Evolutionary conservation across 1,284 basidiomycete species (phyloP).

Genomic region (Trichosporon ovoides): DNA sequence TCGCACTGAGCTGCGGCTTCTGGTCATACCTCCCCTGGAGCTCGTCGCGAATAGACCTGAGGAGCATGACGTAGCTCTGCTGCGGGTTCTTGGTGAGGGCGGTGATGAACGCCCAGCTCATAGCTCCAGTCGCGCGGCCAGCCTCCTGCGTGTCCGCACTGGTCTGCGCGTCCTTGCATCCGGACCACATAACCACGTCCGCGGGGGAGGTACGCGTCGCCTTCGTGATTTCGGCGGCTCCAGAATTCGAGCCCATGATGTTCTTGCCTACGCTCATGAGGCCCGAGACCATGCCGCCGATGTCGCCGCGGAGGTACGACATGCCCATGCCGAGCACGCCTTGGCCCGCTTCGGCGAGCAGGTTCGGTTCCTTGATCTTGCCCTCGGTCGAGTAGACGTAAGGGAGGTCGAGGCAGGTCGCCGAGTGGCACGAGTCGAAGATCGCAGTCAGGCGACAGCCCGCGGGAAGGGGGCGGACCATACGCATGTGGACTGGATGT

Average conservation of each 20-base stretch:
- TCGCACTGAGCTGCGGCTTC: conserved; percentile 63
- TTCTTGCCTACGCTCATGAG: conserved; percentile 16
- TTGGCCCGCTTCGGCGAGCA: conserved; percentile 68
- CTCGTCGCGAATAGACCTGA: conserved; percentile 60
- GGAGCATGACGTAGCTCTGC: conserved; percentile 74
- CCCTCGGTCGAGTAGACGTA: conserved; percentile 80
- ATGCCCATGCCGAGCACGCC: conserved; percentile 56
- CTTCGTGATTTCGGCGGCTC: conserved; percentile 45
- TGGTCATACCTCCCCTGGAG: conserved; percentile 64
- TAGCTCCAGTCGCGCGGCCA: conserved; percentile 57
- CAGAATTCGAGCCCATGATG: conserved; percentile 17
- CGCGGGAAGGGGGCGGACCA: conserved; percentile 61
- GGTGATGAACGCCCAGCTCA: conserved; percentile 67
- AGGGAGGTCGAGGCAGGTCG: conserved; percentile 51
- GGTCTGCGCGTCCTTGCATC: conserved; percentile 87
- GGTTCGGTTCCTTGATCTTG: conserved; percentile 75
- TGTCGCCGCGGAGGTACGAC: conserved; percentile 56
- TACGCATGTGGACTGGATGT: conserved; percentile 49
- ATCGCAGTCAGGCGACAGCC: conserved; percentile 84
- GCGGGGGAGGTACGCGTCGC: conserved; percentile 73
- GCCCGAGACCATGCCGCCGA: conserved; percentile 61
- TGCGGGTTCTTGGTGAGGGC: conserved; percentile 60
- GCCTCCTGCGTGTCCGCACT: conserved; percentile 78
- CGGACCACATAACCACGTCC: conserved; percentile 64
- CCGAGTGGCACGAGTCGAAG: conserved; percentile 60